These are phyloP conservation scores for Ophiostoma himal-ulmi DNA, from an alignment of 2,329 filamentous ascomycete species.

Conservation along the genomic window DNA sequence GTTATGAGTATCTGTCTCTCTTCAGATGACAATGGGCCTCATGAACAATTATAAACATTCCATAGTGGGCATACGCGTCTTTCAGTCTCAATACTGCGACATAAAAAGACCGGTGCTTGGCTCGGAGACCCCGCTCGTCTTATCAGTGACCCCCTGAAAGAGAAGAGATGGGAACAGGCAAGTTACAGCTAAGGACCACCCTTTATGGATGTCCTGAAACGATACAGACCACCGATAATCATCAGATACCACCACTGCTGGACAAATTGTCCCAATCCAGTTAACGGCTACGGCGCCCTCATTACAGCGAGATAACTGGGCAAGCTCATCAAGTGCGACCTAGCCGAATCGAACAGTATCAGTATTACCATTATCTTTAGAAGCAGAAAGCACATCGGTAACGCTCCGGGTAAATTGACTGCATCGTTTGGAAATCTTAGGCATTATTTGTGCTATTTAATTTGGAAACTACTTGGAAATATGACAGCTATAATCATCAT, in stretches of 20 bases:
- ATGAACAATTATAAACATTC: background rate
- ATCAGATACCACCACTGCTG: background rate
- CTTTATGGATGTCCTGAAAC: background rate
- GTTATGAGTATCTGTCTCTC: background rate
- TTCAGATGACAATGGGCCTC: background rate
- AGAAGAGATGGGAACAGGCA: background rate
- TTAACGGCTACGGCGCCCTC: background rate
- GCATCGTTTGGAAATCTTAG: no score
- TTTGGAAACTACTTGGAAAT: no score
- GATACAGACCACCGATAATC: background rate
- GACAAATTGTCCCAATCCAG: slow-evolving; percentile 2
- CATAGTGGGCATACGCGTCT: background rate
- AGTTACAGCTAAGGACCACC: background rate
- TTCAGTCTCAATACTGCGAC: background rate
- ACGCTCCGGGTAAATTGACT: background rate
- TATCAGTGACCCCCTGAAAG: background rate
- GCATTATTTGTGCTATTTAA: no score
- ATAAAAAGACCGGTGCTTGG: background rate
- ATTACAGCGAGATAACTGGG: background rate
- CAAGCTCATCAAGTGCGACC: background rate
- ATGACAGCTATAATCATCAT: no score
- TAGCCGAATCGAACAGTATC: background rate
- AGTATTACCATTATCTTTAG: background rate
- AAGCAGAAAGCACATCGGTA: background rate
- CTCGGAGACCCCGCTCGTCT: slow-evolving; percentile 8